Conservation (phyloP, 148 eudicot species). For the Agrostemma githago region DNA sequence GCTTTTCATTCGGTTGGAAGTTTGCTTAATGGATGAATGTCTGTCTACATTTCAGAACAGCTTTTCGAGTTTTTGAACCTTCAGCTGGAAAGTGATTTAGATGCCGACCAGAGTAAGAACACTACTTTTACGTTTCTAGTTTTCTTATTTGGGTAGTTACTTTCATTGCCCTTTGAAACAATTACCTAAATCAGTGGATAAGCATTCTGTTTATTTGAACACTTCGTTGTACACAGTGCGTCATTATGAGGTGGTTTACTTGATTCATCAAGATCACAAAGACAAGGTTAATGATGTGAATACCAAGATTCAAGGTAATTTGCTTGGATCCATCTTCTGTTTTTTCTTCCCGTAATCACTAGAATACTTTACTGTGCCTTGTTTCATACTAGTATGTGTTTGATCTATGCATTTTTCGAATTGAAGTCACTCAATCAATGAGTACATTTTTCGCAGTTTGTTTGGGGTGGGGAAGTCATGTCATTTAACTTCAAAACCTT, state of each 20-base stretch:
- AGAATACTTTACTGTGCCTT: not conserved
- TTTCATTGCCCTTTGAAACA: not conserved
- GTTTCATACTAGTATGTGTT: not conserved
- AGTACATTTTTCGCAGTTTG: too few species aligned
- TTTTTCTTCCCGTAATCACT: not conserved
- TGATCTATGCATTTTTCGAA: not conserved
- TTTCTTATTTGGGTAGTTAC: conserved; percentile 2
- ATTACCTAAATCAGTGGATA: not conserved
- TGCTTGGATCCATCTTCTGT: not conserved
- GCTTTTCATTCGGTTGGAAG: not conserved
- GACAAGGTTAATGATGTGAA: conserved; percentile 75
- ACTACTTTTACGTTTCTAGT: not conserved
- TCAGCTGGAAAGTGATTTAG: conserved; percentile 64
- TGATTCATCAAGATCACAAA: conserved; percentile 70
- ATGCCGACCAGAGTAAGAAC: conserved; percentile 61
- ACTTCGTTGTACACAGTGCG: conserved; percentile 46
- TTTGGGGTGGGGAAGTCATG: not conserved
- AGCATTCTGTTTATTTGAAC: not conserved
- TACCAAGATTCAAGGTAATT: conserved; percentile 67
- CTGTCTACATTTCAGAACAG: conserved; percentile 53
- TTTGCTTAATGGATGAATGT: not conserved
- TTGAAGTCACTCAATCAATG: not conserved
- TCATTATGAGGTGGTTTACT: conserved; percentile 89
- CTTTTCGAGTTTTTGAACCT: conserved; percentile 66
- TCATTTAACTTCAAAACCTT: not conserved